phyloP scores from a whole-genome alignment of 2,329 filamentous ascomycete species.

The Tolypocladium ovalisporum region DNA sequence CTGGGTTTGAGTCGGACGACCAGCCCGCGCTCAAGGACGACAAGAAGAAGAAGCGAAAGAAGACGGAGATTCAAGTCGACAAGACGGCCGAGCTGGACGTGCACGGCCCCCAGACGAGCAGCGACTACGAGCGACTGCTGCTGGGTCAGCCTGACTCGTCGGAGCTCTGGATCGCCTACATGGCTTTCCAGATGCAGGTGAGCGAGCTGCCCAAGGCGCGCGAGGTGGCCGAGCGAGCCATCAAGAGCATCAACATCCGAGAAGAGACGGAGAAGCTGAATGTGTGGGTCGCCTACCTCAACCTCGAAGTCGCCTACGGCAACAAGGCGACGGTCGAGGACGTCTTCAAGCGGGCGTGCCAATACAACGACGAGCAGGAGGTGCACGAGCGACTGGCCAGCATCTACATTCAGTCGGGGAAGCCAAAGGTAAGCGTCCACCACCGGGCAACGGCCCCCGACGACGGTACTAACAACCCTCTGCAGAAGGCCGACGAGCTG shows the following conservation, averaged over 20 bases:
- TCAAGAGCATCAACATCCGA: constrained; percentile 81
- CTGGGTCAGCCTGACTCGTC: constrained; percentile 92
- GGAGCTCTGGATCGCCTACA: constrained; percentile 88
- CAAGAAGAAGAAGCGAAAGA: constrained; percentile 58
- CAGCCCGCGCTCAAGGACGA: constrained; percentile 26
- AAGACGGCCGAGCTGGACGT: constrained; percentile 84
- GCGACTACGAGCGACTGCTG: constrained; percentile 88
- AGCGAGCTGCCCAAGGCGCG: constrained; percentile 82
- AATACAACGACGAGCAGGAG: constrained; percentile 86
- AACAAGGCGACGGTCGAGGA: constrained; percentile 72
- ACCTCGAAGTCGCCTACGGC: constrained; percentile 86
- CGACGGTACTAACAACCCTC: constrained; percentile 14
- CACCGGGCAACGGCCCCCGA: neutral
- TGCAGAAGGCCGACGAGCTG: constrained; percentile 73
- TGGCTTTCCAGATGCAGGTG: constrained; percentile 95
- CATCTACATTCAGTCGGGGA: constrained; percentile 89
- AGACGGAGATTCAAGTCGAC: constrained; percentile 72
- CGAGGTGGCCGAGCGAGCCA: constrained; percentile 79
- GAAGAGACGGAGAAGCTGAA: constrained; percentile 91
- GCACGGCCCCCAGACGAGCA: constrained; percentile 77
- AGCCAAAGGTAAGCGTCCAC: constrained; percentile 55
- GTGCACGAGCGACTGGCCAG: constrained; percentile 82
- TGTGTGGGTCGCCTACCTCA: constrained; percentile 88
- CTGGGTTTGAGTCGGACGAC: constrained; percentile 37
- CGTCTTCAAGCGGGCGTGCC: constrained; percentile 83